A percentile compares a stretch with the other conserved stretches of the same genome.
These are phyloP conservation scores for Annulohypoxylon truncatum DNA, from an alignment of 2,329 filamentous ascomycete genomes.

Conservation along the genomic window DNA sequence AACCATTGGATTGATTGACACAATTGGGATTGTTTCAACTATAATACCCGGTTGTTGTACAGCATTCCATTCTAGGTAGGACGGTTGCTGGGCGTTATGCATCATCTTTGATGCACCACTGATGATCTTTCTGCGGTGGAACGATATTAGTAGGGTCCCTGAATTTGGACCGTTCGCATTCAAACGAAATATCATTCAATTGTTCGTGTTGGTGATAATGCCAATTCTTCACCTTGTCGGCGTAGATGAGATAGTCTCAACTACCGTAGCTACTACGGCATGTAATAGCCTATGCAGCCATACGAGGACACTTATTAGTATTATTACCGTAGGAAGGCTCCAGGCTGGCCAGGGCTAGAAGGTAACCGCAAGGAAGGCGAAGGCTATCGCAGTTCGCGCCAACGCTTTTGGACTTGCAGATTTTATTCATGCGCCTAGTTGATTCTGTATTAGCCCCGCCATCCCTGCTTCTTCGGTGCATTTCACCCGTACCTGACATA, in stretches of 20 bases:
- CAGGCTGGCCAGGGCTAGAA: not conserved
- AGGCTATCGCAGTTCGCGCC: constrained; percentile 4
- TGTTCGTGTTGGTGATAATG: not conserved
- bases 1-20: constrained; percentile 29
- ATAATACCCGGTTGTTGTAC: constrained; percentile 14
- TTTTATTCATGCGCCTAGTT: constrained; percentile 6
- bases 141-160: not conserved
- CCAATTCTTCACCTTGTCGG: not conserved
- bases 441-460: constrained; percentile 2
- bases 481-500: constrained; percentile 36
- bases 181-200: not conserved
- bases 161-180: not conserved
- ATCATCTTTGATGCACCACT: constrained; percentile 22
- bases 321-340: not conserved
- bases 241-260: not conserved
- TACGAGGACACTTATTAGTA: not conserved
- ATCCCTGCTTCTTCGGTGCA: constrained; percentile 22
- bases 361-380: not conserved
- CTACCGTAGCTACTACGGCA: not conserved
- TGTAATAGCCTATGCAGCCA: constrained; percentile 19
- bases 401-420: not conserved
- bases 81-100: constrained; percentile 15
- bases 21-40: constrained; percentile 35
- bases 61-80: constrained; percentile 14
- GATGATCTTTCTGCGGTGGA: constrained; percentile 10